These are phyloP conservation scores for Chloromonas sp. DNA, from an alignment of 163 green algal species.

Conservation along the genomic window DNA sequence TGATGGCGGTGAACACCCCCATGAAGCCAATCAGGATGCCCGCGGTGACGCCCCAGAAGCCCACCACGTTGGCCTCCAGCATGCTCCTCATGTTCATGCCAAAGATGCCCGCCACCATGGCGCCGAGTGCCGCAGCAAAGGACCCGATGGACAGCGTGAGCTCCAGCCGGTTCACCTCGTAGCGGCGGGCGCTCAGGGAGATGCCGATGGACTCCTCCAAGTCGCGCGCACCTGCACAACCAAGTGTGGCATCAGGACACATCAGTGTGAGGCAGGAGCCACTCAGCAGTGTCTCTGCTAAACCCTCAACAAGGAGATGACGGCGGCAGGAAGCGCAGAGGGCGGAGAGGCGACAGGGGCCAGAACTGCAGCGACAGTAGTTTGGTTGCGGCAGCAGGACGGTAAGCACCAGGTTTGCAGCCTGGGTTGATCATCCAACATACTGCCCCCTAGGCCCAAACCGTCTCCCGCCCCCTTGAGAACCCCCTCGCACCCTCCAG, in stretches of 20 bases:
- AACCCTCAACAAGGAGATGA: no score
- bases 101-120: constrained; percentile 48
- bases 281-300: no score
- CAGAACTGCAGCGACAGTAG: no score
- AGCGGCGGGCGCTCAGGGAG: constrained; percentile 68
- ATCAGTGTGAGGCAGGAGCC: no score
- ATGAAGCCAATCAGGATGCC: constrained; percentile 73
- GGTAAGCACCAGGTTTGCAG: no score
- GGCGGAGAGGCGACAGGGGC: no score
- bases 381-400: no score
- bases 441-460: no score
- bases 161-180: constrained; percentile 92
- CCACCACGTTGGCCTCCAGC: constrained; percentile 76
- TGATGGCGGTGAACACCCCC: constrained; percentile 69
- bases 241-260: neutral
- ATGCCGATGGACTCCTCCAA: constrained; percentile 94
- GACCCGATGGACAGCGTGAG: constrained; percentile 88
- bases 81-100: constrained; percentile 73
- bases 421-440: no score
- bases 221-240: constrained; percentile 69
- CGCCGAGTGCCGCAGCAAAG: constrained; percentile 89
- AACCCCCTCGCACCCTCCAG: constrained; percentile 38
- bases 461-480: neutral
- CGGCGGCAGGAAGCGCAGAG: no score
- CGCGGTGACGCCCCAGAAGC: constrained; percentile 79